A percentile compares a stretch with the other conserved stretches of the same genome.
These are phyloP conservation scores for Castanopsis chinensis DNA, from an alignment of 306 rosid species.

Conservation along the genomic window DNA sequence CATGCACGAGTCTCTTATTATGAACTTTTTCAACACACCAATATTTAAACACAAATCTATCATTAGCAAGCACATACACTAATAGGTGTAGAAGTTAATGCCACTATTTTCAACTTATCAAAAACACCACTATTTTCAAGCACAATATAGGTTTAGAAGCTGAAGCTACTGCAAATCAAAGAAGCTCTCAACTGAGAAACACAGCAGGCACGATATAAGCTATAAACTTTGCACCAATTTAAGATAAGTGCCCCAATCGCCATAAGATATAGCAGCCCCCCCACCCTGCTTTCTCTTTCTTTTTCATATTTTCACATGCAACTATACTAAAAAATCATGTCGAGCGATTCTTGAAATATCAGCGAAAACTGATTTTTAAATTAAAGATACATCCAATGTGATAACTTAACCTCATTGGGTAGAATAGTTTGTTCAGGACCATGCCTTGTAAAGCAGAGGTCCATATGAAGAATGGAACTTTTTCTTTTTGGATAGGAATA, in stretches of 20 bases:
- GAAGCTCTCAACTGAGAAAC: neutral
- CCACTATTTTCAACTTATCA: too few relatives aligned
- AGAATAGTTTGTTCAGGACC: neutral
- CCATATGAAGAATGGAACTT: neutral
- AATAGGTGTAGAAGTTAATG: too few relatives aligned
- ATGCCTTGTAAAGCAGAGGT: neutral
- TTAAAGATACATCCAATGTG: neutral
- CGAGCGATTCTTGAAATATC: neutral
- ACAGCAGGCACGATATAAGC: neutral
- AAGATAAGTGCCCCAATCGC: neutral
- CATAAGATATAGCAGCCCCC: neutral
- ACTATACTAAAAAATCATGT: neutral
- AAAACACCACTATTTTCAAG: too few relatives aligned
- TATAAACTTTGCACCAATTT: neutral
- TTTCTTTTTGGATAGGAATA: too few relatives aligned
- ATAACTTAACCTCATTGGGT: neutral
- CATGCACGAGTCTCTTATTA: neutral
- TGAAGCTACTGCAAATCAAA: too few relatives aligned
- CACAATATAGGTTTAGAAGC: too few relatives aligned
- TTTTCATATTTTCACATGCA: neutral
- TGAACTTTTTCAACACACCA: neutral
- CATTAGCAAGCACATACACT: neutral
- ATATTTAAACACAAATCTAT: neutral
- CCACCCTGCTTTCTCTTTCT: neutral
- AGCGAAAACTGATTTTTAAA: neutral